Evolutionary conservation across 164 flowering plant genomes (phyloP), one percentile per base, ranked within the genome.

Genomic region (grape (Vitis vinifera)): DNA sequence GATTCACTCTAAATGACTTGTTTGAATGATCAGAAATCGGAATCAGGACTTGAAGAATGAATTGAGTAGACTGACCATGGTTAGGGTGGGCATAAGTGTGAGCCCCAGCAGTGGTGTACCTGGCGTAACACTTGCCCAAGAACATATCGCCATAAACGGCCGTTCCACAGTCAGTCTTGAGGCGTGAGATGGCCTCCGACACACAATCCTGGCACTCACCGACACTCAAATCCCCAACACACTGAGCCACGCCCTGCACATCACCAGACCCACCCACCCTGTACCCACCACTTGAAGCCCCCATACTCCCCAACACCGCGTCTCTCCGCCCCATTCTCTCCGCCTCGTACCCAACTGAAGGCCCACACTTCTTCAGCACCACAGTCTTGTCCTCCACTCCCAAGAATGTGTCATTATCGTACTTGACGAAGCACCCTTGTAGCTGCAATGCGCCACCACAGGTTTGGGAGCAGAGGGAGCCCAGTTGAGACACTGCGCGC

Each of bases 101-200:
- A 53, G 75, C 76, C 13, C 80, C 85, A 59, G 73, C 73, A 5
- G 82, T 73, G 2, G 89, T 73, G 71, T 80, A 91, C 81, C 94
- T 78, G 1, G 86, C 96, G 57, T 95, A 93, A 53, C 99, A 95
- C 81, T 95, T 95, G 9, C 71, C 96, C 75, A 95, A 81, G 71
- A 81, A 95, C 87, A 91, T 79, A 66, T 91, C 97, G 1, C 96
- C 99, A 49, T 73, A 89, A 8, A 59, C 75, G 1, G 86, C 85
- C 62, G 72, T 70, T 2, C 84, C 92, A 69, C 99, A 95, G 10
- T 84, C 89, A 15, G 73, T 74, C 71, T 80, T 88, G 73, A 95
- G 57, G 78, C 80, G 77, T 77, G 78, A 77, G 59, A 91, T 80
- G 2, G 98, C 97, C 73, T 83, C 83, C 55, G 79, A 19, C 19